Percentiles rank a stretch among this genome's conserved stretches.
Conservation (phyloP, 345 rosid genomes). For the Clarkia xantiana region DNA sequence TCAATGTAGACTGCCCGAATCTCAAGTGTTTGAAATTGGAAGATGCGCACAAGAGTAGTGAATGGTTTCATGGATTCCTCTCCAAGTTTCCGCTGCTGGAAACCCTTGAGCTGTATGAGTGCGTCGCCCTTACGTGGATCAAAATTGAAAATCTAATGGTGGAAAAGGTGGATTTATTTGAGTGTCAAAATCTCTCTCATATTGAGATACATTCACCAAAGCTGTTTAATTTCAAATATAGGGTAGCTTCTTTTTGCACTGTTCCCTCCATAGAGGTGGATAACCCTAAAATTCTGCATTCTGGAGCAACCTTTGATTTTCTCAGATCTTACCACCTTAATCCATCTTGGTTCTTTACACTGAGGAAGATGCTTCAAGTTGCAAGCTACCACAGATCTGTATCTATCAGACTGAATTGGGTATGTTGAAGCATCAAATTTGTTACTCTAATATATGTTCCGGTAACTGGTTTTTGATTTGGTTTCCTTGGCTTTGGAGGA, state of each 20-base stretch:
- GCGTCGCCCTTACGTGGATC: not conserved
- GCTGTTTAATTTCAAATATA: not conserved
- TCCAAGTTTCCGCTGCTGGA: slow-evolving; percentile 2
- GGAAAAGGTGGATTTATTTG: not conserved
- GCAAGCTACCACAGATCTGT: too few relatives aligned
- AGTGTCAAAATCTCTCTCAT: not conserved
- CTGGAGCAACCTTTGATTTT: not conserved
- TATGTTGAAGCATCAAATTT: not conserved
- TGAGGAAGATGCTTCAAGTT: too few relatives aligned
- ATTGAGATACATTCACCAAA: not conserved
- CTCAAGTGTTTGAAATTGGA: not conserved
- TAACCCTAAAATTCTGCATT: not conserved
- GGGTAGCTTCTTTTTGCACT: not conserved
- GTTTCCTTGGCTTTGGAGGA: not conserved
- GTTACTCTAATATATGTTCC: not conserved
- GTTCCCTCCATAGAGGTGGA: not conserved
- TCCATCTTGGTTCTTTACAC: too few relatives aligned
- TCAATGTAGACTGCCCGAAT: not conserved
- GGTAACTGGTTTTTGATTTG: not conserved
- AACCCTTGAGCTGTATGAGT: not conserved
- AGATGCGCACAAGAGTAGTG: not conserved
- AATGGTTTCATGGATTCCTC: not conserved
- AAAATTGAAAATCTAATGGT: not conserved
- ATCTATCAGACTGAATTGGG: too few relatives aligned
- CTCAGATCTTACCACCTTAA: too few relatives aligned